phyloP scores from a whole-genome alignment of 83 land plant genomes.

The Larix sibirica region DNA sequence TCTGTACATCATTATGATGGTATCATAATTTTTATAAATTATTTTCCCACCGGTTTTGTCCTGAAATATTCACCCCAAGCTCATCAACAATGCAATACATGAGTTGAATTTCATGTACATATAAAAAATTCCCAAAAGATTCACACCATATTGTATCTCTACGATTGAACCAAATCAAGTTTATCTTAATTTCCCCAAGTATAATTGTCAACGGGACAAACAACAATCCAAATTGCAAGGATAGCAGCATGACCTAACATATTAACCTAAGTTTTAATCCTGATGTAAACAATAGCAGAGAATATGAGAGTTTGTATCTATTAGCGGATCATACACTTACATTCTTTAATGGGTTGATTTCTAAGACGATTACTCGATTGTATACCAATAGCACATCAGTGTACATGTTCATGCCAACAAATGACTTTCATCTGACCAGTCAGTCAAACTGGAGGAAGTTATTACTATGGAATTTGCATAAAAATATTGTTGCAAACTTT shows the following conservation, averaged over 20 bases:
- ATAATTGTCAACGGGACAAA: not conserved
- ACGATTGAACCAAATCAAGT: not conserved
- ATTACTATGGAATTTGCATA: not conserved
- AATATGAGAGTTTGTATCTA: not conserved
- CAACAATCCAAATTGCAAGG: not conserved
- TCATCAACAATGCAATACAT: not conserved
- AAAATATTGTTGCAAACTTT: not conserved
- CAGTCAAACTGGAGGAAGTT: not conserved
- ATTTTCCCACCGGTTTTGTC: constrained; percentile 88
- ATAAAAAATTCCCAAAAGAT: not conserved
- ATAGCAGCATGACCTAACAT: not conserved
- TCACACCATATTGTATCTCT: no score
- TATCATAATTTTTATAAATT: constrained; percentile 63
- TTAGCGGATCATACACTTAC: not conserved
- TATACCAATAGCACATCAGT: not conserved
- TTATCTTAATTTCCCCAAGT: not conserved
- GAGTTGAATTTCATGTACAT: not conserved
- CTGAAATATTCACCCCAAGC: constrained; percentile 29
- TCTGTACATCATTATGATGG: constrained; percentile 61
- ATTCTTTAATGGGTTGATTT: not conserved
- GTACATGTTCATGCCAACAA: not conserved
- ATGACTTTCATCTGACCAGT: not conserved
- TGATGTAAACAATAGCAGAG: not conserved
- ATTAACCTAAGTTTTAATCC: not conserved
- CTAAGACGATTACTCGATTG: not conserved